Evolutionary conservation across 768 basidiomycete species (phyloP), one percentile per base, ranked within the genome.

Genomic region (Exidia glandulosa): DNA sequence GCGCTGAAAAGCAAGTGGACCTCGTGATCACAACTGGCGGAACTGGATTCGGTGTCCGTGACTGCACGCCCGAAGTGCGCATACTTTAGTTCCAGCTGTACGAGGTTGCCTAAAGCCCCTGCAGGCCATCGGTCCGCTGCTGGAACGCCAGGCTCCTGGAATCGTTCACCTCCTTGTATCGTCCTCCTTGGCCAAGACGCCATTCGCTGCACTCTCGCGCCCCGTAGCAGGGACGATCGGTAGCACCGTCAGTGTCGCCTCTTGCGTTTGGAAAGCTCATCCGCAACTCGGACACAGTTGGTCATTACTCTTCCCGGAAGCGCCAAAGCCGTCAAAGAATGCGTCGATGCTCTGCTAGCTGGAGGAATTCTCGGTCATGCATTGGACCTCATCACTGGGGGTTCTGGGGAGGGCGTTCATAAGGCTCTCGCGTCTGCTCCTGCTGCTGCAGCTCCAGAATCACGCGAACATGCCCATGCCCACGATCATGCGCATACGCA

Each of bases 11-110:
- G 2, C 66, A 74, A n/a, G 71, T 86, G 14, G 85, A 91, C 68
- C 85, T 84, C 79, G 79, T 93, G 60, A 75, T 95, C 63, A 88
- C 89, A 5, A 88, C 88, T 0, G 92, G 92, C 19, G 92, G 92
- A 3, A 95, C 92, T 0, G 92, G 92, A 6, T 92, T 93, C 66
- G 88, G 90, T 1, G 75, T 80, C 32, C 75, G 87, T 63, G 92
- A 95, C 71, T 73, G 77, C 48, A 95, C 92, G 3, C 92, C 92
- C 37, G 90, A 95, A 79, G 91, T 88, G 55, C 33, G 1, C 25
- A 9, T 14, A 25, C 78, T 83, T 2, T 73, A 89, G n/a, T 76
- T 90, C 10, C 81, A 87, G 60, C 82, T 86, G 1, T 73, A 81
- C 32, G 82, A 82, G 0, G 25, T 27, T 27, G 50, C 4, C 19